A percentile compares a stretch with the other conserved stretches of the same genome.
phyloP scores from a whole-genome alignment of 176 grass and related monocot genomes.

The Musa itinerans region DNA sequence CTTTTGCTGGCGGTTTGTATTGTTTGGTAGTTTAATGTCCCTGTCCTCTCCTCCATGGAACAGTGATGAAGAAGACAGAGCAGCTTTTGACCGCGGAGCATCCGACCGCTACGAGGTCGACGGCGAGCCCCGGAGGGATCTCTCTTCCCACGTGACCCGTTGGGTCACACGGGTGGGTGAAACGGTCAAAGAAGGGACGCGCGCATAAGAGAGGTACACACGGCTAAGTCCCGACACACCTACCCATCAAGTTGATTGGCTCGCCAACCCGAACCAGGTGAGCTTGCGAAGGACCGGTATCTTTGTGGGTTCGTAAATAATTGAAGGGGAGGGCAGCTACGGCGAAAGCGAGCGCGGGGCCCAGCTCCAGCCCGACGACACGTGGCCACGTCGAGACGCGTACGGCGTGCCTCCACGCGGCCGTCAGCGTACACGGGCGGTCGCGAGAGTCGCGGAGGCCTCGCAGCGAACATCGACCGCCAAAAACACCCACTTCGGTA shows the following conservation, averaged over 20 bases:
- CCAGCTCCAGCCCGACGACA: conserved; percentile 4
- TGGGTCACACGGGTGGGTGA: not conserved
- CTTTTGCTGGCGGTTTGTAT: not conserved
- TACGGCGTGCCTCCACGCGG: not conserved
- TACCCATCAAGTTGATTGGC: too few species aligned
- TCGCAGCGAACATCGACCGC: not conserved
- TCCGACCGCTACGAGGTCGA: not conserved
- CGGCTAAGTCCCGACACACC: too few species aligned
- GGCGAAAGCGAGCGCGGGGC: not conserved
- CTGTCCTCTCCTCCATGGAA: not conserved
- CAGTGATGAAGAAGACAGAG: too few species aligned
- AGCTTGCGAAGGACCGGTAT: too few species aligned
- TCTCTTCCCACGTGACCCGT: not conserved
- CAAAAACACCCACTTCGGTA: too few species aligned
- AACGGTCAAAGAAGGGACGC: too few species aligned
- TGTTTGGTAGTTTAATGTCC: not conserved
- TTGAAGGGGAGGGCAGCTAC: not conserved
- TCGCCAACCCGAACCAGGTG: too few species aligned
- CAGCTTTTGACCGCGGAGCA: not conserved
- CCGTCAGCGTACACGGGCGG: not conserved
- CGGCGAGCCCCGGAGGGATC: not conserved
- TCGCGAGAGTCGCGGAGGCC: not conserved
- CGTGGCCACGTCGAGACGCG: not conserved
- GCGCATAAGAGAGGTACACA: too few species aligned
- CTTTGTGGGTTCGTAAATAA: too few species aligned